A percentile compares a stretch with the other conserved stretches of the same genome.
Evolutionary conservation across 306 rosid species (phyloP).

Genomic region (Lablab purpureus): DNA sequence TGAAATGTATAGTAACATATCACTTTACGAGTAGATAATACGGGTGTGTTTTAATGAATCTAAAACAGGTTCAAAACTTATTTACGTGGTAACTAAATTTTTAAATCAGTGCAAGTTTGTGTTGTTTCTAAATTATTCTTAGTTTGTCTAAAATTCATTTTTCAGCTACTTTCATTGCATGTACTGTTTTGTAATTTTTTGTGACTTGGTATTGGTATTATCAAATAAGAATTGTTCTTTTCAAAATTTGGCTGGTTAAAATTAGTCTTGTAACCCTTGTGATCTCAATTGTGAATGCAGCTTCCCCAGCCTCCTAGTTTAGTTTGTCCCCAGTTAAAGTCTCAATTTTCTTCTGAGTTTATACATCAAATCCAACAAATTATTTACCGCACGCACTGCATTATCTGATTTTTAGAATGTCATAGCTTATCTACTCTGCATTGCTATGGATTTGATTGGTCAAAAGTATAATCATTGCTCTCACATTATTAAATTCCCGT

Average conservation of each 20-base stretch:
- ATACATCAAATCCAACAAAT: conserved; percentile 18
- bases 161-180: neutral
- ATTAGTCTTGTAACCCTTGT: conserved; percentile 4
- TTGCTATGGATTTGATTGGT: conserved; percentile 30
- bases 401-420: conserved; percentile 1
- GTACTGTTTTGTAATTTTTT: conserved; percentile 8
- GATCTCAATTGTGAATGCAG: neutral
- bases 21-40: conserved; percentile 3
- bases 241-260: neutral
- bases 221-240: conserved; percentile 4
- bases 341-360: neutral
- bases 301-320: conserved; percentile 12
- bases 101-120: conserved; percentile 6
- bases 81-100: conserved; percentile 22
- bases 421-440: neutral
- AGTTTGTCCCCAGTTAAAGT: conserved; percentile 10
- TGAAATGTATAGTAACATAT: conserved; percentile 15
- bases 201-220: neutral
- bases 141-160: neutral
- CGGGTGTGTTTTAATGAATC: neutral
- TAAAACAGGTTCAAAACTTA: conserved; percentile 8
- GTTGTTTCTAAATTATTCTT: conserved; percentile 5
- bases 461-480: neutral
- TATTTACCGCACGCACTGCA: conserved; percentile 5
- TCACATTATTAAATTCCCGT: conserved; percentile 12